A percentile compares a stretch with the other conserved stretches of the same genome.
Evolutionary conservation across 257 asterid genomes (phyloP).

Genomic region (Anisodus acutangulus): DNA sequence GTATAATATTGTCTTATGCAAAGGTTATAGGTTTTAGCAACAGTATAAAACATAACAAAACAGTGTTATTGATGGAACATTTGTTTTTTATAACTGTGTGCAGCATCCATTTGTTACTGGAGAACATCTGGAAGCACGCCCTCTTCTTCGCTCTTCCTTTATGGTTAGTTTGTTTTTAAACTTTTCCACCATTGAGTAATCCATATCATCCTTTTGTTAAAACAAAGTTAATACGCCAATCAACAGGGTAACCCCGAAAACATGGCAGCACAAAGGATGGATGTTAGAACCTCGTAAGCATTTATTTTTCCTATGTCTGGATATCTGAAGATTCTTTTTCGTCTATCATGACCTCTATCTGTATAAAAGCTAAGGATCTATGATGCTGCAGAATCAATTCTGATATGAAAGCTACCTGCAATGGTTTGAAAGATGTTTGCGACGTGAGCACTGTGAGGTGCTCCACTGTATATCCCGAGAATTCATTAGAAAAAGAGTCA

Average conservation of each 20-base stretch:
- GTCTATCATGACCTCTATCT: conserved; percentile 1
- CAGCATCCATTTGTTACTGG: conserved; percentile 99
- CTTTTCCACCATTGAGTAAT: conserved; percentile 27
- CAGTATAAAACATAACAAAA: conserved; percentile 1
- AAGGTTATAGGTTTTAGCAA: background rate
- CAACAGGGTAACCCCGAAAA: conserved; percentile 69
- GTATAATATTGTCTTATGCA: background rate
- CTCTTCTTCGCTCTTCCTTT: conserved; percentile 57
- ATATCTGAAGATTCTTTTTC: conserved; percentile 24
- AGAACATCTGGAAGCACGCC: conserved; percentile 62
- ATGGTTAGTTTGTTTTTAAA: conserved; percentile 49
- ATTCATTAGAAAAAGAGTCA: conserved; percentile 55
- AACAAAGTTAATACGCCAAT: conserved; percentile 31
- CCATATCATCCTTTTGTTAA: background rate
- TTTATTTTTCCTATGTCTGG: conserved; percentile 10
- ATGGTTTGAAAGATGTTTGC: conserved; percentile 67
- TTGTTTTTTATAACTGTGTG: conserved; percentile 39
- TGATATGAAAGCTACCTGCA: conserved; percentile 60
- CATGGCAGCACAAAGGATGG: conserved; percentile 54
- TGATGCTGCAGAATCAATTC: conserved; percentile 62
- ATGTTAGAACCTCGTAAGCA: conserved; percentile 71
- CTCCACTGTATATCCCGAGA: conserved; percentile 60
- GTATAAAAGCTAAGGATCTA: conserved; percentile 26
- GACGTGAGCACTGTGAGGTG: conserved; percentile 52
- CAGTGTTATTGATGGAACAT: background rate